phyloP scores from a whole-genome alignment of 805 yeast species.

The Yueomyces sinensis region DNA sequence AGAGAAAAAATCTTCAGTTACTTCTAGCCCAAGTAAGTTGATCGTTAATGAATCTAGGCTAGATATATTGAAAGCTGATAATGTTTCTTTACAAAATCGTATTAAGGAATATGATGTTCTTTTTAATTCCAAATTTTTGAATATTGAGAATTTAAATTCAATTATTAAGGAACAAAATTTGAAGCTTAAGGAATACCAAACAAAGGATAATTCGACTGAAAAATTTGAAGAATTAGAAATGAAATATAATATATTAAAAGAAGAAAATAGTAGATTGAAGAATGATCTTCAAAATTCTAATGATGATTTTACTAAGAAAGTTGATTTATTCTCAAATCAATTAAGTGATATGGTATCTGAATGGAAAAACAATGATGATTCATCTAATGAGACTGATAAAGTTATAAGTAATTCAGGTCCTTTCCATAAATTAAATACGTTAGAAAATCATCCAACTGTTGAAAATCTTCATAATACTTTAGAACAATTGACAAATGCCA shows the following conservation, averaged over 20 bases:
- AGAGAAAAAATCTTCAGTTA: neutral
- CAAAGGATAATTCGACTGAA: slow-evolving; percentile 27
- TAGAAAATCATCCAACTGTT: slow-evolving; percentile 8
- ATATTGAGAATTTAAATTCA: slow-evolving; percentile 38
- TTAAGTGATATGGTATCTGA: too few species aligned
- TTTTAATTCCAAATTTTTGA: slow-evolving; percentile 38
- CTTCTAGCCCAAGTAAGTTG: slow-evolving; percentile 18
- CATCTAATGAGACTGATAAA: neutral
- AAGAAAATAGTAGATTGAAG: slow-evolving; percentile 8
- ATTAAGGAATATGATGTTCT: slow-evolving; percentile 36
- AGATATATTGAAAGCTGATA: slow-evolving; percentile 31
- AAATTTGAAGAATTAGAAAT: slow-evolving; percentile 31
- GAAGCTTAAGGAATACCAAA: slow-evolving; percentile 32
- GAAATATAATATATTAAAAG: slow-evolving; percentile 21
- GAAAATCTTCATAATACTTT: slow-evolving; percentile 39
- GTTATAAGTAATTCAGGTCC: slow-evolving; percentile 7
- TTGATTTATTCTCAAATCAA: too few species aligned
- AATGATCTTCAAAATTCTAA: neutral
- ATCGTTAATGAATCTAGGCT: slow-evolving; percentile 7
- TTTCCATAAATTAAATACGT: neutral
- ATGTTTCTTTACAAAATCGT: slow-evolving; percentile 28
- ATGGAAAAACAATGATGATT: slow-evolving; percentile 2
- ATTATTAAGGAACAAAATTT: slow-evolving; percentile 41
- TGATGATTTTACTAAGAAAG: too few species aligned
- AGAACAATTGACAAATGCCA: slow-evolving; percentile 37